Conservation (phyloP, 1,139 yeast species). For the Yamadazyma songkhlaensis region DNA sequence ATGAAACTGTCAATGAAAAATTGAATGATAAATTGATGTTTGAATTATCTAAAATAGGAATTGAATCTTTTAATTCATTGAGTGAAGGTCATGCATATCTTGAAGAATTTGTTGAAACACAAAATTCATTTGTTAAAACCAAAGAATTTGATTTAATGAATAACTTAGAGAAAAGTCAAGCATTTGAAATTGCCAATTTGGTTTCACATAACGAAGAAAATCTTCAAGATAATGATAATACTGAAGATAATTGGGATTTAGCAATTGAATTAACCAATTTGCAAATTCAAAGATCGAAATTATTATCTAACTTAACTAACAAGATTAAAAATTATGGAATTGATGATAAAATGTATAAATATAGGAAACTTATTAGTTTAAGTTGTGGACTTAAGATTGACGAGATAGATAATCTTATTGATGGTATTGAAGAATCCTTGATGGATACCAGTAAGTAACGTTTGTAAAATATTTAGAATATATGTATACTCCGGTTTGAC, state of each 20-base stretch:
- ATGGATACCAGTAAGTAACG: conserved; percentile 20
- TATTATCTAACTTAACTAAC: conserved; percentile 37
- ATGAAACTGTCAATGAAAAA: conserved; percentile 19
- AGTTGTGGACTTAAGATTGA: conserved; percentile 80
- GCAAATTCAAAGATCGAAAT: conserved; percentile 49
- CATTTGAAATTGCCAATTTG: conserved; percentile 26
- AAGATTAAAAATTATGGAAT: conserved; percentile 39
- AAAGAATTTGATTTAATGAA: conserved; percentile 34
- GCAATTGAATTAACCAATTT: conserved; percentile 48
- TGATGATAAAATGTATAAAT: conserved; percentile 67
- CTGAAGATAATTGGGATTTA: conserved; percentile 18
- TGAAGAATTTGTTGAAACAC: conserved; percentile 17
- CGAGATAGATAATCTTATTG: conserved; percentile 66
- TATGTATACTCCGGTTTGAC: too few species aligned
- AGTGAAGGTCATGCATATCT: conserved; percentile 29
- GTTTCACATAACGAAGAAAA: conserved; percentile 27
- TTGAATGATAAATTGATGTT: conserved; percentile 16
- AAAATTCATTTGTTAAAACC: conserved; percentile 28
- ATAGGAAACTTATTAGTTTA: conserved; percentile 74
- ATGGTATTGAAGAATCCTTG: conserved; percentile 45
- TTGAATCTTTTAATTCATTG: conserved; percentile 22
- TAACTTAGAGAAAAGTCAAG: conserved; percentile 29
- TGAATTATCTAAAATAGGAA: conserved; percentile 22
- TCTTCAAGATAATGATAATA: conserved; percentile 11
- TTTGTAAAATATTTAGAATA: background rate